Percentiles rank a stretch among this genome's conserved stretches.
phyloP scores from a whole-genome alignment of 177 flowering plant genomes.

The Tripterygium wilfordii region DNA sequence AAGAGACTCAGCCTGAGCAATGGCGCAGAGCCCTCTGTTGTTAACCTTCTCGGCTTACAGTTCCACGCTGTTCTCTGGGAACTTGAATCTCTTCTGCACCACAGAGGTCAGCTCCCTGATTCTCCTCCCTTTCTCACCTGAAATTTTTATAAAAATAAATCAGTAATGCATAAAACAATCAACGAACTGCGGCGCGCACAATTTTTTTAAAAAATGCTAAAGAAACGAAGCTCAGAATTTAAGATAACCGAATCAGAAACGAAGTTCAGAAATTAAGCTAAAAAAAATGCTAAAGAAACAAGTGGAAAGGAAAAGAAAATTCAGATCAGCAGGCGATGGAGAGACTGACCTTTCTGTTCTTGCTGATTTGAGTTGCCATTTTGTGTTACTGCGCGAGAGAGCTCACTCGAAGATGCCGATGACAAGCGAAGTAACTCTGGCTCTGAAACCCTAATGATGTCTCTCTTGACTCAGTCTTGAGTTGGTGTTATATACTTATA shows the following conservation, averaged over 20 bases:
- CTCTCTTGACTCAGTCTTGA: too few species aligned
- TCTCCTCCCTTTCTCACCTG: constrained; percentile 79
- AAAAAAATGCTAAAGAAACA: too few species aligned
- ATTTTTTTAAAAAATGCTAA: background rate
- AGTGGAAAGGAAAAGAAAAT: background rate
- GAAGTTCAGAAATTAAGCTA: too few species aligned
- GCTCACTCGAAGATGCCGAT: background rate
- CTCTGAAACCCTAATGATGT: constrained; percentile 7
- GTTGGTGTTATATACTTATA: too few species aligned
- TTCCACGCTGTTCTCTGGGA: constrained; percentile 79
- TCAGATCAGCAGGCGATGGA: too few species aligned
- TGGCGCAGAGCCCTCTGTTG: constrained; percentile 76
- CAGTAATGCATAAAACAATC: background rate
- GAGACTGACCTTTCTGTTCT: constrained; percentile 54
- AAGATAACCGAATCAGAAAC: too few species aligned
- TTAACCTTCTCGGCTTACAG: constrained; percentile 76
- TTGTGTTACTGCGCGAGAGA: background rate
- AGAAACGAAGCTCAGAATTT: background rate
- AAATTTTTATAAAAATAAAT: background rate
- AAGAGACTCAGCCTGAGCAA: constrained; percentile 84
- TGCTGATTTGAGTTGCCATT: constrained; percentile 78
- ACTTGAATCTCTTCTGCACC: constrained; percentile 80
- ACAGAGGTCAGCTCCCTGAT: constrained; percentile 72
- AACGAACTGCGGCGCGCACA: constrained; percentile 39
- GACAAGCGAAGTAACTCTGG: background rate